Percentiles rank a stretch among this genome's conserved stretches.
Evolutionary conservation across 306 rosid species (phyloP).

Genomic region (Dalbergia oliveri): DNA sequence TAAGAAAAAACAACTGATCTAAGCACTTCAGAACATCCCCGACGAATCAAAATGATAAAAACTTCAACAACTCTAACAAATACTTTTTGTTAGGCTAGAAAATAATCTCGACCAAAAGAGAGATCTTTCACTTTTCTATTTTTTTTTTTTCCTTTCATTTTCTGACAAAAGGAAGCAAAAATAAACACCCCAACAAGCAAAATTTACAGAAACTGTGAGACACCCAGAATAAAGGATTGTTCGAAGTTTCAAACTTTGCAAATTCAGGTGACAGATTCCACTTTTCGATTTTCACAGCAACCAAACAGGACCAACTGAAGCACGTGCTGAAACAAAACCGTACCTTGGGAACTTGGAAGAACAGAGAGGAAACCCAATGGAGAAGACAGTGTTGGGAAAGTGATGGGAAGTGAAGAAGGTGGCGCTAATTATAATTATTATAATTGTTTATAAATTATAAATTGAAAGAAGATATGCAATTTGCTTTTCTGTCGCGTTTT

Average conservation of each 20-base stretch:
- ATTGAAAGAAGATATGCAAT: background rate
- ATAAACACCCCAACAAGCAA: background rate
- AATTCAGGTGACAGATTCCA: background rate
- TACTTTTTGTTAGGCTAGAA: background rate
- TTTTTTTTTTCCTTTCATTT: background rate
- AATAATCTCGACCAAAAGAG: background rate
- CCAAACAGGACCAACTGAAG: background rate
- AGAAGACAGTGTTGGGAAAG: background rate
- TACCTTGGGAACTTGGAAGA: constrained; percentile 27
- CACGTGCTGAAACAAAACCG: background rate
- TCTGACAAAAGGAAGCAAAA: background rate
- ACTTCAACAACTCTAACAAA: background rate
- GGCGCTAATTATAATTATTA: background rate
- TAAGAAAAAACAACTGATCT: constrained; percentile 12
- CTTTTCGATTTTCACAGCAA: background rate
- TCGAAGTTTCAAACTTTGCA: constrained; percentile 1
- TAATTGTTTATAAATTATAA: too few species aligned
- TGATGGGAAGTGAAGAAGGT: background rate
- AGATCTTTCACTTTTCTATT: background rate
- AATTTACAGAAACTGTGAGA: background rate
- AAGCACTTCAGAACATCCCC: constrained; percentile 16
- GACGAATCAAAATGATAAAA: background rate
- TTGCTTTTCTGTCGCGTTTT: background rate
- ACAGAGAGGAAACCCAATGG: background rate
- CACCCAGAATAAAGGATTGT: constrained; percentile 28